These are phyloP conservation scores for Cylindrodendrum hubeiense DNA, from an alignment of 2,329 filamentous ascomycete species.

Conservation along the genomic window DNA sequence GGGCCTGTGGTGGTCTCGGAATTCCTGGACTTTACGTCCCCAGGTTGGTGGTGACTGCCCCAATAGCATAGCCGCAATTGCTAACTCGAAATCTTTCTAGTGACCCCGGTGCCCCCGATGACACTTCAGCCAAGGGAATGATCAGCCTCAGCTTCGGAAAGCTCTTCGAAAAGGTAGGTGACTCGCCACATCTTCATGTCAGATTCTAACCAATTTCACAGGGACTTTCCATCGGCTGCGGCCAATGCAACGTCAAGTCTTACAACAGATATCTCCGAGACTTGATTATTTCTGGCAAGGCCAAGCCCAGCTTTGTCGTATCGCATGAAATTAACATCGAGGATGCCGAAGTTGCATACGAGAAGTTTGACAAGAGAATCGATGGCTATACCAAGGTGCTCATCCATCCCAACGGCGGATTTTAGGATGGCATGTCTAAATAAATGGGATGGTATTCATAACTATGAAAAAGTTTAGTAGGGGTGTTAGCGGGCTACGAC, in stretches of 20 bases:
- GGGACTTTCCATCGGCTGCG: conserved; percentile 71
- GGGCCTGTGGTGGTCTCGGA: conserved; percentile 71
- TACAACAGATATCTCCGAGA: conserved; percentile 77
- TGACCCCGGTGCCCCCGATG: conserved; percentile 74
- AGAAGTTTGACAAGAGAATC: conserved; percentile 74
- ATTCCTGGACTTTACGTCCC: conserved; percentile 67
- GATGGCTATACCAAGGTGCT: conserved; percentile 78
- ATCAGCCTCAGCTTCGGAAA: conserved; percentile 75
- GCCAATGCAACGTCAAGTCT: conserved; percentile 76
- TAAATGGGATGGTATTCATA: conserved; percentile 1
- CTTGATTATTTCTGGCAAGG: conserved; percentile 72
- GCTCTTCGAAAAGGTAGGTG: conserved; percentile 72
- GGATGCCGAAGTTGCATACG: conserved; percentile 70
- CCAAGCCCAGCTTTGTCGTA: conserved; percentile 76
- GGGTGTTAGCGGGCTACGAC: not conserved
- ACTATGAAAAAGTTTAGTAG: not conserved
- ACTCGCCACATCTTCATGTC: not conserved
- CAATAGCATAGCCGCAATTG: not conserved
- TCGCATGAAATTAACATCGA: conserved; percentile 74
- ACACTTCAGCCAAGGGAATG: conserved; percentile 71
- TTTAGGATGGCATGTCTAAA: conserved; percentile 13
- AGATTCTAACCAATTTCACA: conserved; percentile 38
- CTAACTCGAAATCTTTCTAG: conserved; percentile 46
- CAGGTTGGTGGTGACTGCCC: conserved; percentile 33
- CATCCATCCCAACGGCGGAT: conserved; percentile 72